Percentiles rank a stretch among this genome's conserved stretches.
phyloP scores from a whole-genome alignment of 2,329 filamentous ascomycete species.

The Claviceps spartinae region DNA sequence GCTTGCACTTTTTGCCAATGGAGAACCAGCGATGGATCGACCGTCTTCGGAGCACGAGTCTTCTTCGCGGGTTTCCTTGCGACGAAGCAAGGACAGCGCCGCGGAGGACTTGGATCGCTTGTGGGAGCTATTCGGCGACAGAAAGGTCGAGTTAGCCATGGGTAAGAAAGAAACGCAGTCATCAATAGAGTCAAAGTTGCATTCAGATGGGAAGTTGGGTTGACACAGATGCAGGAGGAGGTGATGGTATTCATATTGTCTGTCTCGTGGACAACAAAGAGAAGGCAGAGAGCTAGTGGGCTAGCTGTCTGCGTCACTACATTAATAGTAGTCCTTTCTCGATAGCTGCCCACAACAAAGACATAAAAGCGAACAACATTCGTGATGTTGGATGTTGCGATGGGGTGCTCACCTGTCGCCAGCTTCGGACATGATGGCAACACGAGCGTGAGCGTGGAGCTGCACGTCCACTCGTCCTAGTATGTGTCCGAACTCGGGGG shows the following conservation, averaged over 20 bases:
- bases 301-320: too few relatives aligned
- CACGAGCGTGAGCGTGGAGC: not conserved
- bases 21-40: constrained; percentile 23
- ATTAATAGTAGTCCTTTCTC: not conserved
- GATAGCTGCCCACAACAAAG: not conserved
- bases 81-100: constrained; percentile 39
- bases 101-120: constrained; percentile 41
- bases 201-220: not conserved
- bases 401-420: constrained; percentile 15
- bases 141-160: constrained; percentile 1
- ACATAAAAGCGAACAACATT: not conserved
- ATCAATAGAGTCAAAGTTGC: not conserved
- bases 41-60: constrained; percentile 41
- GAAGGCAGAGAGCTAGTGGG: not conserved
- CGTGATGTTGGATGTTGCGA: not conserved
- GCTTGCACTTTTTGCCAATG: constrained; percentile 18
- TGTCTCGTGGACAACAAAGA: not conserved
- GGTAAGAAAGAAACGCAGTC: not conserved
- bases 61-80: constrained; percentile 35
- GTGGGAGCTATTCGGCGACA: constrained; percentile 18
- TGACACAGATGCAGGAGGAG: not conserved
- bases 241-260: not conserved
- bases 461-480: not conserved
- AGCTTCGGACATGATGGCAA: constrained; percentile 20
- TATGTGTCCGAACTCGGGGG: not conserved